A percentile compares a stretch with the other conserved stretches of the same genome.
phyloP scores from a whole-genome alignment of 495 filamentous ascomycete species.

The Penicillium ochrochloron region DNA sequence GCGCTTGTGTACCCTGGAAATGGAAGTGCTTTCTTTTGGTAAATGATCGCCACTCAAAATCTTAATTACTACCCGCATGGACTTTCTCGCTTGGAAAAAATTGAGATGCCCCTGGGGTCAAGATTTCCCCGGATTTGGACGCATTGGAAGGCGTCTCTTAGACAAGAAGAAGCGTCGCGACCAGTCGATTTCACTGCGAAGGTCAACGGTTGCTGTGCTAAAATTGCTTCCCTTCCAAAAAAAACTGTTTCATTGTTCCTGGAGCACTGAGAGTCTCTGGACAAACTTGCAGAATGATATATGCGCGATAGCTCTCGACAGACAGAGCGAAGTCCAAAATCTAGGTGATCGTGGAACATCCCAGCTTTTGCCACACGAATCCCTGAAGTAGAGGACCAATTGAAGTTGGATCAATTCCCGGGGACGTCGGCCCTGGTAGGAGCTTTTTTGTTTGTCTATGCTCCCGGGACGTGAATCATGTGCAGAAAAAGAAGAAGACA shows the following conservation, averaged over 20 bases:
- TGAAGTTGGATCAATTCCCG: too few relatives aligned
- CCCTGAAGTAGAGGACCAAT: too few relatives aligned
- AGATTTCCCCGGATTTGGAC: constrained; percentile 5
- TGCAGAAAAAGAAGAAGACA: too few relatives aligned
- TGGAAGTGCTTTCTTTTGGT: background rate
- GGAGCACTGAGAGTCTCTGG: background rate
- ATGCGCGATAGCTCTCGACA: too few relatives aligned
- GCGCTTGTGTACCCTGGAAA: constrained; percentile 19
- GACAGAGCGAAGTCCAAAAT: too few relatives aligned
- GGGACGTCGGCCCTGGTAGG: too few relatives aligned
- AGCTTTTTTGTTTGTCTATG: too few relatives aligned
- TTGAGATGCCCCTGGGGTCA: background rate
- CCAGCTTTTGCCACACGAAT: too few relatives aligned
- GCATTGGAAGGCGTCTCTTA: background rate
- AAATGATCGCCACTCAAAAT: constrained; percentile 12
- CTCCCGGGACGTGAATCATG: too few relatives aligned
- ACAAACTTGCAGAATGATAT: too few relatives aligned
- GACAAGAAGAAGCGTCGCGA: background rate
- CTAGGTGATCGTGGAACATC: too few relatives aligned
- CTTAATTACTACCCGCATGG: constrained; percentile 6
- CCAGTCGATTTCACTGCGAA: background rate
- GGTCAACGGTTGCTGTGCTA: background rate
- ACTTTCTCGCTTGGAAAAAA: constrained; percentile 8
- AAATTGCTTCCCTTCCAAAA: background rate
- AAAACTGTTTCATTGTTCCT: background rate